phyloP scores from a whole-genome alignment of 352 stramenopile genomes.

The Phytophthora cryptogea region DNA sequence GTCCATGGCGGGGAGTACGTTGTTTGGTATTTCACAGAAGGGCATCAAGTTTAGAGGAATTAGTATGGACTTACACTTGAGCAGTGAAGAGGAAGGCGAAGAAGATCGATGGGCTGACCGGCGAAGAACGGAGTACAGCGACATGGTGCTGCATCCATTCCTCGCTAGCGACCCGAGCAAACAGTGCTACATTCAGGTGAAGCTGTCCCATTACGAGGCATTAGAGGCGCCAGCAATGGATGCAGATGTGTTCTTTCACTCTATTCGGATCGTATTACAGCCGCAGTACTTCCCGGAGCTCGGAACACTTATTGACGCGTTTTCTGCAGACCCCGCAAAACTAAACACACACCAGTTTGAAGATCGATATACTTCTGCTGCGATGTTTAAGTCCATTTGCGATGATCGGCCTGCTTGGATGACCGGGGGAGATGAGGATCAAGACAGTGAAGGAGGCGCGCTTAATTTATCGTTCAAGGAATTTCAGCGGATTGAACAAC shows the following conservation, averaged over 20 bases:
- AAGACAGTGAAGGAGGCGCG: conserved; percentile 20
- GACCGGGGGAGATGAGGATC: conserved; percentile 41
- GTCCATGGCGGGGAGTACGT: conserved; percentile 78
- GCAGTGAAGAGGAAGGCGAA: conserved; percentile 53
- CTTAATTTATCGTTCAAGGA: conserved; percentile 78
- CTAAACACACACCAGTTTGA: conserved; percentile 20
- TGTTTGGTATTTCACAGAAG: conserved; percentile 88
- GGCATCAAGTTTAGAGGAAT: conserved; percentile 83
- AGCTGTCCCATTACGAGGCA: conserved; percentile 79
- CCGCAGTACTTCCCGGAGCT: conserved; percentile 82
- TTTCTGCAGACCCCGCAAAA: conserved; percentile 37
- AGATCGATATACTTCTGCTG: conserved; percentile 39
- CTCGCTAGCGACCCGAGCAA: conserved; percentile 64
- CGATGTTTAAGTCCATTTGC: conserved; percentile 82
- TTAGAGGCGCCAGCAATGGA: conserved; percentile 75
- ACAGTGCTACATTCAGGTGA: conserved; percentile 85
- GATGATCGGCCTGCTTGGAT: conserved; percentile 67
- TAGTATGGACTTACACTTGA: conserved; percentile 80
- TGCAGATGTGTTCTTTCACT: conserved; percentile 85
- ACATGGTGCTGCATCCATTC: conserved; percentile 67
- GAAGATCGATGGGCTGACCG: conserved; percentile 37
- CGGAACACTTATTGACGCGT: conserved; percentile 71
- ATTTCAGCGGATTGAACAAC: conserved; percentile 86
- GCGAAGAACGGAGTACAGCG: conserved; percentile 31
- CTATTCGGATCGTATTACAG: conserved; percentile 76